Evolutionary conservation across 169 alveolate genomes (phyloP), one percentile per base, ranked within the genome.

Genomic region (Plasmodium billcollinsi): DNA sequence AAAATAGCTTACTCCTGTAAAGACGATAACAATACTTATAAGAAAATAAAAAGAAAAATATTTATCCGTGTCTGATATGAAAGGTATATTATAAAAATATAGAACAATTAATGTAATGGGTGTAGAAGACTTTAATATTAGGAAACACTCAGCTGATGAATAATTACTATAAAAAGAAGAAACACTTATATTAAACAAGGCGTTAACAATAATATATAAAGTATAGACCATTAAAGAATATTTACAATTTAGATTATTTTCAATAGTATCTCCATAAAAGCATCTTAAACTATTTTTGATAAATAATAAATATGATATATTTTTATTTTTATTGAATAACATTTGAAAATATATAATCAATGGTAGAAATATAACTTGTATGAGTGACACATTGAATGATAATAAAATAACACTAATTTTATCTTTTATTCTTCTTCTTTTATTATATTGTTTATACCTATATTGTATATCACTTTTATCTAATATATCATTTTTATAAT

Each of bases 121-220:
- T 2, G 91, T 83, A 3, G 91, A 83, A 1, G 91, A 83, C 50
- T 83, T 83, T 73, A 83, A 83, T 54, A 83, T 83, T 56, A 83
- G 7, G 33, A 83, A 83, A 18, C 91, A 83, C 15, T 83, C 91
- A 5, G 91, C 91, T 54, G 91, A 83, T 1, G 91, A 83, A 43
- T 83, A 83, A 11, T 67, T 83, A 9, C 83, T 83, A 29, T 69
- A 83, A 56, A 83, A 83, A 2, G 80, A 67, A 0, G 91, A 67
- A 26, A 83, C 91, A 29, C 91, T 83, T 63, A 83, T 54, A 54
- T 83, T 83, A 18, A 83, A 83, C 43, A 83, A 54, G 20, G 73
- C 72, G 59, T 83, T 83, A 29, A 83, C 73, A 24, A 83, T 59
- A 43, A 83, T 83, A 50, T 83, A 83, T 2, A 83, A 33, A 20